phyloP scores from a whole-genome alignment of 1,139 yeast species.

The Zygosaccharomyces pseudobailii region DNA sequence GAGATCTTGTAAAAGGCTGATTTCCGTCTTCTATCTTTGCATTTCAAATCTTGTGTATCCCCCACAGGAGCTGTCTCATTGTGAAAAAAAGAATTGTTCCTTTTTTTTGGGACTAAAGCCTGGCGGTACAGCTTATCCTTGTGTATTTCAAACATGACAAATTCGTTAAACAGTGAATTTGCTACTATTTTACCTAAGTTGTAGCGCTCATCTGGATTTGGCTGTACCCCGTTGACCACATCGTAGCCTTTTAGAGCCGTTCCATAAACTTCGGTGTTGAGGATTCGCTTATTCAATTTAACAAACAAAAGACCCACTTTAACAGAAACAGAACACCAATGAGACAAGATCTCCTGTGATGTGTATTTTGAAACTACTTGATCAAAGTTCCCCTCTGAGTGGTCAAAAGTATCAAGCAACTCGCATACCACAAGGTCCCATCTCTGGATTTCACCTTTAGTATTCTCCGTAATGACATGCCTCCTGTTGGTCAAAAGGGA shows the following conservation, averaged over 20 bases:
- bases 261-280: conserved; percentile 72
- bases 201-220: conserved; percentile 46
- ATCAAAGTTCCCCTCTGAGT: conserved; percentile 48
- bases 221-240: conserved; percentile 31
- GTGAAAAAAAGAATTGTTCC: conserved; percentile 4
- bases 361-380: conserved; percentile 58
- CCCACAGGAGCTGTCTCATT: conserved; percentile 1
- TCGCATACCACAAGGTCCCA: conserved; percentile 75
- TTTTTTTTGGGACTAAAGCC: conserved; percentile 18
- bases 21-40: conserved; percentile 17
- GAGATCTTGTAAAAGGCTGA: conserved; percentile 17
- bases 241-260: conserved; percentile 54
- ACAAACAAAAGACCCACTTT: conserved; percentile 80
- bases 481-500: conserved; percentile 75
- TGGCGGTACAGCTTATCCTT: conserved; percentile 37
- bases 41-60: conserved; percentile 3
- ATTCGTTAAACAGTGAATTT: conserved; percentile 51
- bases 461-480: conserved; percentile 71
- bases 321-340: conserved; percentile 88
- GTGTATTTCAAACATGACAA: conserved; percentile 45
- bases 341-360: conserved; percentile 67
- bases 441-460: conserved; percentile 66
- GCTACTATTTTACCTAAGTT: conserved; percentile 54
- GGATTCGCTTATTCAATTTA: conserved; percentile 50
- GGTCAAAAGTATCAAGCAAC: conserved; percentile 45